Conservation (phyloP, 768 basidiomycete genomes). For the Calocera viscosa region DNA sequence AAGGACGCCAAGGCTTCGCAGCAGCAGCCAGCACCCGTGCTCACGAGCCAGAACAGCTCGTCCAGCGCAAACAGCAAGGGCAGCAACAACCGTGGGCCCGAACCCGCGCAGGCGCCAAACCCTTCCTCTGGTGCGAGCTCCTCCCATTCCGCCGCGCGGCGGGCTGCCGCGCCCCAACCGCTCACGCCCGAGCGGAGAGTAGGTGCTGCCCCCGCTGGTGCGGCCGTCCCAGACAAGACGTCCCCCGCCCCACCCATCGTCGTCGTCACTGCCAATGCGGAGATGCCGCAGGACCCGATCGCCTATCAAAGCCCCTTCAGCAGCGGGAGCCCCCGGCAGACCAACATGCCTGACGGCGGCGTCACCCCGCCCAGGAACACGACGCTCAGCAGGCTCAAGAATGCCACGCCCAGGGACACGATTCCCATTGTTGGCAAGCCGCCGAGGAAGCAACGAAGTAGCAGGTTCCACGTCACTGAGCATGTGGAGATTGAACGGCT, state of each 20-base stretch:
- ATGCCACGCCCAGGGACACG: slow-evolving; percentile 78
- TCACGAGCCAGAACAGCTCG: slow-evolving; percentile 40
- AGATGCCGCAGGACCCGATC: slow-evolving; percentile 43
- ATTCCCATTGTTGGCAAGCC: slow-evolving; percentile 94
- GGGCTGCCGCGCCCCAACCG: slow-evolving; percentile 26
- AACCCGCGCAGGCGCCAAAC: neutral
- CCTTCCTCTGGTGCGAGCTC: slow-evolving; percentile 6
- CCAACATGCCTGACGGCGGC: slow-evolving; percentile 23
- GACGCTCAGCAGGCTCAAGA: slow-evolving; percentile 58
- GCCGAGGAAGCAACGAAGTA: slow-evolving; percentile 93
- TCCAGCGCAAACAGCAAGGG: slow-evolving; percentile 19
- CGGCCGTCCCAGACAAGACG: slow-evolving; percentile 24
- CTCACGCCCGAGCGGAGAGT: slow-evolving; percentile 46
- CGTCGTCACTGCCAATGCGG: slow-evolving; percentile 55
- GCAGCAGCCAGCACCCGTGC: slow-evolving; percentile 35
- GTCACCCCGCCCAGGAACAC: slow-evolving; percentile 53
- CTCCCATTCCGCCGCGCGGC: slow-evolving; percentile 7
- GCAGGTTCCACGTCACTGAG: slow-evolving; percentile 90
- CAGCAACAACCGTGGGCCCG: neutral
- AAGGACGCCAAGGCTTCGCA: slow-evolving; percentile 4
- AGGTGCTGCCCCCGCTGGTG: slow-evolving; percentile 31
- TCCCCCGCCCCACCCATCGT: slow-evolving; percentile 68
- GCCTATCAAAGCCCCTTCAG: slow-evolving; percentile 16
- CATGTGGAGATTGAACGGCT: slow-evolving; percentile 92
- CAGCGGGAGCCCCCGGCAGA: slow-evolving; percentile 11